Conservation (phyloP, 2,329 filamentous ascomycete species). For the Teratosphaeriaceae sp. region DNA sequence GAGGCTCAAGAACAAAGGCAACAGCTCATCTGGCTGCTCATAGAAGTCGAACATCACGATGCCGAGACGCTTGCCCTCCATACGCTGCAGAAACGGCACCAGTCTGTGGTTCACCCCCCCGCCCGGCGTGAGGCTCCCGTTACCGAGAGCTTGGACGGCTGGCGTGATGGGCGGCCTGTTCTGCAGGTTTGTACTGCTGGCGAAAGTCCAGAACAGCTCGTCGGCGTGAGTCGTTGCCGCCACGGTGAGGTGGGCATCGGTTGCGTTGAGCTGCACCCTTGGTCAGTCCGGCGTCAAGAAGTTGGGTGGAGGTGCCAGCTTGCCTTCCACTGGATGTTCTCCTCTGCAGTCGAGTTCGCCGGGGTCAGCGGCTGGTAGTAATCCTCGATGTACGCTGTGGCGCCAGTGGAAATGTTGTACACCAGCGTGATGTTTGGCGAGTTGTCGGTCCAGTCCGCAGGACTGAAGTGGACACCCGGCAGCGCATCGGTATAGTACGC, state of each 20-base stretch:
- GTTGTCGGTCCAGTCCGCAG: constrained; percentile 40
- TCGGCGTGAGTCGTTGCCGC: constrained; percentile 31
- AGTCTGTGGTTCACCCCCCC: constrained; percentile 44
- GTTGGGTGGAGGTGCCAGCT: neutral
- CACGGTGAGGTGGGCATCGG: constrained; percentile 32
- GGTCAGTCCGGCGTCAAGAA: neutral
- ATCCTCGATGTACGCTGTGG: constrained; percentile 45
- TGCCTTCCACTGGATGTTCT: constrained; percentile 39
- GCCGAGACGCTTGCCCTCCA: constrained; percentile 41
- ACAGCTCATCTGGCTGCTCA: constrained; percentile 36
- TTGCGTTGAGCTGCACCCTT: constrained; percentile 33
- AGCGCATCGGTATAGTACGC: constrained; percentile 30
- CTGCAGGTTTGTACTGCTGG: constrained; percentile 37
- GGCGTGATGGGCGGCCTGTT: constrained; percentile 39
- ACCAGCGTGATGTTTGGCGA: constrained; percentile 33
- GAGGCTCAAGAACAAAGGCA: constrained; percentile 34
- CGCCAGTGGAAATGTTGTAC: constrained; percentile 29
- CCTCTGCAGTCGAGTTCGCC: constrained; percentile 24
- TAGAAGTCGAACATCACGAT: constrained; percentile 50
- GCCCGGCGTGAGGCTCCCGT: constrained; percentile 30
- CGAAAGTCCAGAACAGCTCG: constrained; percentile 44
- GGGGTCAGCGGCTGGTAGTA: constrained; percentile 38
- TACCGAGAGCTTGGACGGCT: constrained; percentile 41
- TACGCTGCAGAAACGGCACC: constrained; percentile 28
- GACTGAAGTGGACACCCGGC: constrained; percentile 44